These are phyloP conservation scores for Diospyros lotus DNA, from an alignment of 148 eudicot species.

Conservation along the genomic window DNA sequence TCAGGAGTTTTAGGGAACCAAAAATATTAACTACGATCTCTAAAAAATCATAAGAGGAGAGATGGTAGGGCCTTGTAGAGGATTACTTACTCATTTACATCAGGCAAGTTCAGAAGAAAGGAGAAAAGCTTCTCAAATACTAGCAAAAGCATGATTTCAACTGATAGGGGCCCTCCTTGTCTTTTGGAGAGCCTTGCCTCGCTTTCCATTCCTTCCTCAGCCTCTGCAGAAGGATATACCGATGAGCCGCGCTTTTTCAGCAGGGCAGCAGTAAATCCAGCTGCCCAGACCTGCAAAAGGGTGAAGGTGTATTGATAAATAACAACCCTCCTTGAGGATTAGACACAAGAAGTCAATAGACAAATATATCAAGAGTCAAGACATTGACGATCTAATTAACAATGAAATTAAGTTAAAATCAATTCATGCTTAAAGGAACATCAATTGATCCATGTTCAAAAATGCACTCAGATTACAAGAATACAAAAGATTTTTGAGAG, in stretches of 20 bases:
- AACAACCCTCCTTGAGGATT: background rate
- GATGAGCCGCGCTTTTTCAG: slow-evolving; percentile 69
- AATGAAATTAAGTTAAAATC: background rate
- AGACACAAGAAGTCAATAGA: too few relatives aligned
- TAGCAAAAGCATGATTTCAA: slow-evolving; percentile 45
- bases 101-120: slow-evolving; percentile 56
- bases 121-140: slow-evolving; percentile 72
- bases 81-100: slow-evolving; percentile 57
- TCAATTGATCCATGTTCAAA: background rate
- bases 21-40: background rate
- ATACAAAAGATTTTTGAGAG: background rate
- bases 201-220: slow-evolving; percentile 23
- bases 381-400: background rate
- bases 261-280: slow-evolving; percentile 89
- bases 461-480: too few relatives aligned
- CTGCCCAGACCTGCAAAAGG: slow-evolving; percentile 78
- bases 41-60: slow-evolving; percentile 7
- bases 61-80: background rate
- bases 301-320: background rate
- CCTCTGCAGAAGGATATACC: slow-evolving; percentile 31
- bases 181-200: slow-evolving; percentile 19
- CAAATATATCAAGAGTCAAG: background rate
- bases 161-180: slow-evolving; percentile 35
- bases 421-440: background rate
- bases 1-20: background rate